Base-by-base conservation (phyloP, 352 stramenopile species). In the Pythium grandisporangium region DNA sequence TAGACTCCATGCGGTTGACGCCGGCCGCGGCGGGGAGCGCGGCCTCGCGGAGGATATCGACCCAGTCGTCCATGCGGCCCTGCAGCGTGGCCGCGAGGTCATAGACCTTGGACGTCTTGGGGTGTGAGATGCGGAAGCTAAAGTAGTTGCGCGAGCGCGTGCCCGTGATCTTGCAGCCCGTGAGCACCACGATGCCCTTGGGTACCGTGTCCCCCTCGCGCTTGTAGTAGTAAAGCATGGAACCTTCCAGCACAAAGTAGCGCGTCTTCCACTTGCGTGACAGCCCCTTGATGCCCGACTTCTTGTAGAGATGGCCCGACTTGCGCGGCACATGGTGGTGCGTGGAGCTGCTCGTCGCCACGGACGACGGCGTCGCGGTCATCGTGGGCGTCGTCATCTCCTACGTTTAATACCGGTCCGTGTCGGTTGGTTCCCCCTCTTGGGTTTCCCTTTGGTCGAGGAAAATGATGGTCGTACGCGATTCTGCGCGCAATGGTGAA, bases 191-290 rank as follows among this genome's bases (percentile, higher is more conserved):
- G 37, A 77, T 78, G 34, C 67, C 67, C 29, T 73, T 66, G 16
- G 72, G 68, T 23, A 71, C 45, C 2, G 58, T 64, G 48, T 88
- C 71, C 44, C 70, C 66, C 24, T 84, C 65, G 45, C 61, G 71
- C 45, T 84, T 85, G 61, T 79, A 88, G 56, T 82, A 81, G 49
- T 76, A 84, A 6, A 85, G 62, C 47, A 83, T 60, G 3, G 64
- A 72, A 37, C 66, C 62, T 42, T 85, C 72, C 14, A 89, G 55
- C 35, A 60, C 70, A 48, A 81, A 82, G 62, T 58, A 84, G 35
- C 70, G 75, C 39, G 70, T 58, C 43, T 79, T 75, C 72, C 75
- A 89, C 14, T 54, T 61, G 13, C 65, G 63, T 21, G 58, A 51
- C n/a, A n/a, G n/a, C n/a, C n/a, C n/a, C n/a, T n/a, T n/a, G 29